These are phyloP conservation scores for Fusarium globosum DNA, from an alignment of 2,329 filamentous ascomycete genomes.

Conservation along the genomic window DNA sequence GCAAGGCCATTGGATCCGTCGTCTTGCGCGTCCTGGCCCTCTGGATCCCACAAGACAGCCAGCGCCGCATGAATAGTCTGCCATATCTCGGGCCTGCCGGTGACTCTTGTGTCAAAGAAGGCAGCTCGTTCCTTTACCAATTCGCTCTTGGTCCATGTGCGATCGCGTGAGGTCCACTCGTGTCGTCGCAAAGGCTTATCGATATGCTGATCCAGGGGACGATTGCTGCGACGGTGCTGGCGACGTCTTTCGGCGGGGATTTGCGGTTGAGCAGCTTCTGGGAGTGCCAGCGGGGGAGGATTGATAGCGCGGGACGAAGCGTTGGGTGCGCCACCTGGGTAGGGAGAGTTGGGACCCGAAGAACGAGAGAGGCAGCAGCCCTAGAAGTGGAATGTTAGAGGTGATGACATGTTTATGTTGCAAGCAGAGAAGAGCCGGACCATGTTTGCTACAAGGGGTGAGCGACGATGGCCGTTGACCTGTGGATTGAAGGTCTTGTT, in stretches of 20 bases:
- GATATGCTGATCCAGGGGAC: constrained; percentile 71
- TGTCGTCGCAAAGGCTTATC: constrained; percentile 76
- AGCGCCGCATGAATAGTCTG: constrained; percentile 75
- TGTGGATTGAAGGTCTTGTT: constrained; percentile 19
- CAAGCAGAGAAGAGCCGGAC: constrained; percentile 14
- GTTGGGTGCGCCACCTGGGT: constrained; percentile 61
- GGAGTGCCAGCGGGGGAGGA: constrained; percentile 50
- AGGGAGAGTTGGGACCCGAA: constrained; percentile 64
- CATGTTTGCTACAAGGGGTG: constrained; percentile 32
- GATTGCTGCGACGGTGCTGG: constrained; percentile 48
- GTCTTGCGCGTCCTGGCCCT: constrained; percentile 51
- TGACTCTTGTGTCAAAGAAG: constrained; percentile 92
- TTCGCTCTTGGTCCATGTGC: constrained; percentile 75
- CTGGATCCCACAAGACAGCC: constrained; percentile 72
- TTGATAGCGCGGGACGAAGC: constrained; percentile 67
- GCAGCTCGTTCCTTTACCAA: constrained; percentile 78
- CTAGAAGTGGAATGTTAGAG: constrained; percentile 45
- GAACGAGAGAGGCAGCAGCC: constrained; percentile 69
- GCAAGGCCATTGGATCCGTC: constrained; percentile 58
- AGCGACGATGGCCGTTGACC: constrained; percentile 18
- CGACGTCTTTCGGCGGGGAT: constrained; percentile 46
- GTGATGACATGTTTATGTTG: background rate
- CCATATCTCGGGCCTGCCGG: constrained; percentile 83
- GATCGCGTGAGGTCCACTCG: constrained; percentile 71
- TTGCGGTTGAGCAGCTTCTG: constrained; percentile 42